phyloP scores from a whole-genome alignment of 345 rosid genomes.

The Hirschfeldia incana region DNA sequence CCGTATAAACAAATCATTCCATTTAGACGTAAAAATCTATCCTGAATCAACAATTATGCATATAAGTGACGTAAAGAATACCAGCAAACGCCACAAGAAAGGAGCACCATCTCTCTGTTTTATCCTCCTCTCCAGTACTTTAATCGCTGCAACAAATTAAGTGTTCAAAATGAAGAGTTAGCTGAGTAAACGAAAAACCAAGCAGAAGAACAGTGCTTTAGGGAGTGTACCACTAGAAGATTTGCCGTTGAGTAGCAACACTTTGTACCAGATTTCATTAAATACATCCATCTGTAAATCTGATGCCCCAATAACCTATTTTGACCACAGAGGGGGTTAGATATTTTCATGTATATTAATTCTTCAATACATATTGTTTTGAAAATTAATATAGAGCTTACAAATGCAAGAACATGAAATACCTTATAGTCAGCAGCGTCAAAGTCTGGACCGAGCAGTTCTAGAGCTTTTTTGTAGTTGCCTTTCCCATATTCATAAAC shows the following conservation, averaged over 20 bases:
- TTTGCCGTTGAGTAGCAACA: neutral
- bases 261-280: neutral
- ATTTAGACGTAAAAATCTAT: neutral
- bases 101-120: constrained; percentile 67
- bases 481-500: constrained; percentile 60
- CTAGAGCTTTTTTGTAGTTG: constrained; percentile 48
- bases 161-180: neutral
- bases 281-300: neutral
- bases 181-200: neutral
- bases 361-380: too few species aligned
- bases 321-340: neutral
- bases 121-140: constrained; percentile 51
- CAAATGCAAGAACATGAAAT: constrained; percentile 12
- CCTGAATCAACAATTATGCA: neutral
- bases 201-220: neutral
- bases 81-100: constrained; percentile 82
- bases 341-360: neutral
- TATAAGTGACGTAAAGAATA: constrained; percentile 7
- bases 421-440: constrained; percentile 72
- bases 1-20: neutral
- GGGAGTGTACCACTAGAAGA: neutral
- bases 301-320: constrained; percentile 36
- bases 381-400: too few species aligned
- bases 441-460: constrained; percentile 65
- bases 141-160: constrained; percentile 44